Base-by-base conservation (phyloP, 192 early-diverging fungal genomes). In the Coemansia reversa region DNA sequence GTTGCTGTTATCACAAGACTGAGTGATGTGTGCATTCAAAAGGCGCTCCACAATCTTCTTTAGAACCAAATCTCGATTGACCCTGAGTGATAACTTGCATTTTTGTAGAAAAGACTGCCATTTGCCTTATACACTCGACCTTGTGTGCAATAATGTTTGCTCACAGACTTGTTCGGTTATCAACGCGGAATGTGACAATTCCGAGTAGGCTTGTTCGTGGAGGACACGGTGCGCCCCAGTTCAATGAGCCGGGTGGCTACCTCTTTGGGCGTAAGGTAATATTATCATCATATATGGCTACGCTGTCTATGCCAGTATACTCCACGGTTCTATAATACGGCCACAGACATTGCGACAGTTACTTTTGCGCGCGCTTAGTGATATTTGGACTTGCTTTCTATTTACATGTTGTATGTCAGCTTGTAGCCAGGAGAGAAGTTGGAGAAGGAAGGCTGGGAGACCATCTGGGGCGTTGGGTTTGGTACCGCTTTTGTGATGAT, bases 381-480 rank as follows among this genome's bases (percentile, higher is more conserved):
- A 22, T 54, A n/a, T 42, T 27, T 60, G n/a, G 51, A 7, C 7
- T 47, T 49, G 49, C 9, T 87, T 83, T 76, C 74, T 39, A 63
- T 70, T 9, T 45, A 79, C 42, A 27, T 16, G 6, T 39, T 42
- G 19, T 29, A 5, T 58, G 39, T n/a, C 4, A 27, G 3, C 2
- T 24, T 77, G 57, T 76, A 78, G 69, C 79, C 84, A 2, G 89
- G 89, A 52, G 69, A 85, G 64, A 89, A 89, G 75, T 85, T 85
- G 65, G 83, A 87, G 48, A 86, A 84, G 65, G 91, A 90, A 49
- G 86, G 86, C 59, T 92, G 91, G 91, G 91, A 92, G 76, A 70
- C 70, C 49, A 55, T 86, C 47, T 90, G 78, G 69, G 70, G 82
- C 28, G 85, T 84, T 57, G 89, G 88, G 30, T 84, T 89, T 67